Evolutionary conservation across 1,284 basidiomycete species (phyloP), one percentile per base, ranked within the genome.

Genomic region (Xerocomus amazonicus): DNA sequence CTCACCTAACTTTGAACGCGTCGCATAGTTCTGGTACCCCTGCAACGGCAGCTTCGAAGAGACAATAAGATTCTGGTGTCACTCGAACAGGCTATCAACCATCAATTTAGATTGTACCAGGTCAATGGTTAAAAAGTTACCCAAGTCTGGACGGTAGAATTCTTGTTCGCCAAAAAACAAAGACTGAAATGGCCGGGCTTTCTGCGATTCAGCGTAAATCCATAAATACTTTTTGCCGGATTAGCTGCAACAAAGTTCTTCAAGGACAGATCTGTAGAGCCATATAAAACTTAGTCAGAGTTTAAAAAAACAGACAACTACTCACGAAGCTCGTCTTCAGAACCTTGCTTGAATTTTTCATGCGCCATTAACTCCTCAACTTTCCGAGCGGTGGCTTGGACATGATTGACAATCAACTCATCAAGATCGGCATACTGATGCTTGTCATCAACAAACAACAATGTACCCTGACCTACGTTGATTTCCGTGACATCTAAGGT

Each of bases 371-470:
- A 75, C 67, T 98, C 93, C 67, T 98, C 95, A 5, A 98, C 90
- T 63, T 92, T 90, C 50, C 91, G 83, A 42, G 90, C 87, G 77
- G 95, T 97, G 9, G 95, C 90, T 73, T 94, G 90, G 47, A 99
- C 86, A 68, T 99, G 95, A 63, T 94, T 95, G 69, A 98, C 94
- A 61, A 99, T 94, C 59, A 99, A 71, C 66, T 99, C 97, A 70
- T 99, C 97, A 45, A 99, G 75, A 77, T 99, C 97, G 39, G 90
- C 85, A 70, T 97, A 99, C 37, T 79, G 82, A 65, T 94, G 92
- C 57, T 83, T 84, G 45, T 76, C 76, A 54, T 92, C 91, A 32
- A 98, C 85, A 53, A 93, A 78, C 46, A 95, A 82, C 50, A 87
- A 80, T 9, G 84, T 83, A 27, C 74, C 80, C 60, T 88, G 86